Evolutionary conservation across 23 red algal species (phyloP), one percentile per base, ranked within the genome.

Genomic region (Agarophyton chilense): DNA sequence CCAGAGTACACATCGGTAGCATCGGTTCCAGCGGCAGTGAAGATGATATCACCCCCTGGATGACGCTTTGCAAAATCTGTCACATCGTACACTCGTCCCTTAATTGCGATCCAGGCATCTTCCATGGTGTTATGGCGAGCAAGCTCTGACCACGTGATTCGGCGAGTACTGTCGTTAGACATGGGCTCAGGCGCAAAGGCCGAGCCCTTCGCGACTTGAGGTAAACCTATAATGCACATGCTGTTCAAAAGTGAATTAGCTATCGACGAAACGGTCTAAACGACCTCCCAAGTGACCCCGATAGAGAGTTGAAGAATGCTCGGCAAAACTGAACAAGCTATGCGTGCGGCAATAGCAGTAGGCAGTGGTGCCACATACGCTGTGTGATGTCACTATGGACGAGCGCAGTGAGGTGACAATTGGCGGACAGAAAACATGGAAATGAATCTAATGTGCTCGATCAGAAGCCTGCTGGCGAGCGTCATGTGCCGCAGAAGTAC

Each of bases 31-130:
- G 94, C 81, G 22, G 87, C 87, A 10, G 94, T 92, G 28, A 92
- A 61, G 52, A 96, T 58, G 60, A 96, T 92, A 44, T 96, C 94
- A n/a, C 94, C 94, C 29, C 94, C 94, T 11, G 94, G 94, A 63
- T 96, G 94, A 4, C 54, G 52, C 41, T 54, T 72, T 21, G 62
- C 87, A 90, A 96, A 96, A 10, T 54, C 71, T 24, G 94, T 96
- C 39, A 96, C 87, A 64, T 96, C 94, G 44, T 96, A 96, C 47
- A 87, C 94, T 14, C 72, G 79, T 18, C 79, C 79, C 39, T 82
- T 78, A 54, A 96, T 92, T 31, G 79, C 78, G 63, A 96, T 89
- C 94, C 94, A 96, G 10, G 87, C 81, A 50, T 85, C 78, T 0
- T 84, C 57, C 1, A 81, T 45, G 4, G 83, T 67, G 52, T 85